Evolutionary conservation across 2,329 filamentous ascomycete species (phyloP).

Genomic region (Fusarium phyllophilum): DNA sequence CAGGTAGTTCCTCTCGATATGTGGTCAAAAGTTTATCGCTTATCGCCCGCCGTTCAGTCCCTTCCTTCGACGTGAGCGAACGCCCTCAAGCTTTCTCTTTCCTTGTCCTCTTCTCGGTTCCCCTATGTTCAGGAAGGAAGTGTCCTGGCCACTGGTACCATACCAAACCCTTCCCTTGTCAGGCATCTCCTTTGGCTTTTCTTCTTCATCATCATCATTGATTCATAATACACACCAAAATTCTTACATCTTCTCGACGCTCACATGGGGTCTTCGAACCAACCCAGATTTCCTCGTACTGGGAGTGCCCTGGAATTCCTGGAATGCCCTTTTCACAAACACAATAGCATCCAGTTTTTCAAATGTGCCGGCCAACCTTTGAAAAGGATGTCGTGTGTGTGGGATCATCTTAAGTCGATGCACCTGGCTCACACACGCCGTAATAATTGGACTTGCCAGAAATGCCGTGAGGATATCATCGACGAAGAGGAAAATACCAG

Average conservation of each 20-base stretch:
- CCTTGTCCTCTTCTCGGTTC: no score
- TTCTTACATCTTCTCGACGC: fast-evolving
- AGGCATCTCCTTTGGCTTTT: no score
- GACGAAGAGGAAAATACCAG: not conserved
- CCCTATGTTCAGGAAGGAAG: no score
- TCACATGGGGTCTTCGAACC: not conserved
- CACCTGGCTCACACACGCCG: not conserved
- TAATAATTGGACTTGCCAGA: not conserved
- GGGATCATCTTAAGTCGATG: not conserved
- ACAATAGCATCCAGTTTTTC: not conserved
- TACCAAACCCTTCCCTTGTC: no score
- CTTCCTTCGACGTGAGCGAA: no score
- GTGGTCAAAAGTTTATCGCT: no score
- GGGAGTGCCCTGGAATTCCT: fast-evolving
- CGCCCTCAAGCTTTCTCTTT: no score
- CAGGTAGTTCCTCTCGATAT: no score
- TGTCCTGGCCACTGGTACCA: no score
- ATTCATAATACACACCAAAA: not conserved
- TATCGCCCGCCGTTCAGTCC: no score
- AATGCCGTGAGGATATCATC: not conserved
- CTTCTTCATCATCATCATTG: not conserved
- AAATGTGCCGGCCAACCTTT: fast-evolving
- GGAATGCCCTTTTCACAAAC: not conserved
- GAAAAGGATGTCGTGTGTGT: fast-evolving
- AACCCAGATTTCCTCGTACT: fast-evolving